phyloP scores from a whole-genome alignment of 495 filamentous ascomycete genomes.

The Lasiosphaeriaceae sp. region DNA sequence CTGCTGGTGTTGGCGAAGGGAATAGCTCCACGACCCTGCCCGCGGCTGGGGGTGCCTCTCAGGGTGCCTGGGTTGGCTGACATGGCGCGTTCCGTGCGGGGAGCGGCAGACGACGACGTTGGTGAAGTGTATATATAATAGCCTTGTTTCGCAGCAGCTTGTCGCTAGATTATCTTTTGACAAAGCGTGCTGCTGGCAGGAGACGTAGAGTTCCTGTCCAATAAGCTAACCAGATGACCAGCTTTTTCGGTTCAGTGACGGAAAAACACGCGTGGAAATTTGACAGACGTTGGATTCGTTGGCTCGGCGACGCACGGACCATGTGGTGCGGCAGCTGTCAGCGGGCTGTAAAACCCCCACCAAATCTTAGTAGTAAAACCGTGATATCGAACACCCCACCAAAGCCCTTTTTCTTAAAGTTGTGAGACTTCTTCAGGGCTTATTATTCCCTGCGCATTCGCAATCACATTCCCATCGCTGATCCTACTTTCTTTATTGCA shows the following conservation, averaged over 20 bases:
- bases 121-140: background rate
- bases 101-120: background rate
- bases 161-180: background rate
- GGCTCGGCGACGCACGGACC: conserved; percentile 25
- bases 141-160: background rate
- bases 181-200: background rate
- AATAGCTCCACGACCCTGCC: conserved; percentile 59
- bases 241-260: background rate
- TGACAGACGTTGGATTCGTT: conserved; percentile 10
- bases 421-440: no score
- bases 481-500: no score
- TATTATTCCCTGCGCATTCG: no score
- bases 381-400: background rate
- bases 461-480: no score
- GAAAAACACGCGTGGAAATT: conserved; percentile 17
- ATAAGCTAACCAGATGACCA: conserved; percentile 5
- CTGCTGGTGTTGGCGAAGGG: conserved; percentile 68
- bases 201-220: conserved; percentile 7
- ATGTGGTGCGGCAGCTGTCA: background rate
- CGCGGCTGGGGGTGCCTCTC: conserved; percentile 59
- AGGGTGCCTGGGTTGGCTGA: conserved; percentile 38
- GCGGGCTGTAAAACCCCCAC: conserved; percentile 2
- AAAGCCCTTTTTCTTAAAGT: no score
- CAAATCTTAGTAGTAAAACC: background rate
- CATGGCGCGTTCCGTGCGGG: conserved; percentile 10